Conservation (phyloP, 192 early-diverging fungal species). For the Backusella morwellensis region DNA sequence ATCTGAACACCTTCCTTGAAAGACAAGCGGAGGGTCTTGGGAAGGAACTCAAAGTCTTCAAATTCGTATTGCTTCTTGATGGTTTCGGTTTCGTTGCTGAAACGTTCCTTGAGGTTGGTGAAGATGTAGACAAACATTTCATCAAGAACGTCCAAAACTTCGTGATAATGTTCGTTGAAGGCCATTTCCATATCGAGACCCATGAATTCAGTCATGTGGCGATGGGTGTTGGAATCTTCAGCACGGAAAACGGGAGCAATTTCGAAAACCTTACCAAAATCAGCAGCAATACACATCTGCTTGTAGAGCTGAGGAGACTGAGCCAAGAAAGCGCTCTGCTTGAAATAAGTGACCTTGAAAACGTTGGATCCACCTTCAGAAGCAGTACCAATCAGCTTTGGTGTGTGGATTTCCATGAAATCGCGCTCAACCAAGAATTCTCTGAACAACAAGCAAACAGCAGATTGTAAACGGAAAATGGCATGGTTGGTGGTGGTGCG, state of each 20-base stretch:
- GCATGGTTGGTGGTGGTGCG: slow-evolving; percentile 95
- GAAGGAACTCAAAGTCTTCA: slow-evolving; percentile 84
- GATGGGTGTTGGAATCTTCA: slow-evolving; percentile 95
- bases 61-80: slow-evolving; percentile 91
- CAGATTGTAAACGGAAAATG: slow-evolving; percentile 97
- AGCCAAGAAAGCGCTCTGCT: slow-evolving; percentile 87
- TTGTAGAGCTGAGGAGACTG: slow-evolving; percentile 99
- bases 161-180: slow-evolving; percentile 99
- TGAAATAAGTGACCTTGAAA: slow-evolving; percentile 98
- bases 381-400: slow-evolving; percentile 92
- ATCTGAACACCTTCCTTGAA: slow-evolving; percentile 90
- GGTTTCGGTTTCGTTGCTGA: slow-evolving; percentile 77
- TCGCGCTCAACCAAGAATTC: slow-evolving; percentile 80
- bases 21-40: slow-evolving; percentile 79
- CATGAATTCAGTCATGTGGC: slow-evolving; percentile 99
- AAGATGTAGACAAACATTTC: slow-evolving; percentile 93
- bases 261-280: slow-evolving; percentile 98
- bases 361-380: slow-evolving; percentile 98
- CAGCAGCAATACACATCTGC: slow-evolving; percentile 97
- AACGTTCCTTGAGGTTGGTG: slow-evolving; percentile 81
- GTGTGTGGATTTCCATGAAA: slow-evolving; percentile 97
- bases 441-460: slow-evolving; percentile 91
- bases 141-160: slow-evolving; percentile 92
- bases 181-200: slow-evolving; percentile 99
- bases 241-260: slow-evolving; percentile 98